A percentile compares a stretch with the other conserved stretches of the same genome.
Evolutionary conservation across 2,329 filamentous ascomycete genomes (phyloP).

Genomic region (Chaetoscypha palmicola): DNA sequence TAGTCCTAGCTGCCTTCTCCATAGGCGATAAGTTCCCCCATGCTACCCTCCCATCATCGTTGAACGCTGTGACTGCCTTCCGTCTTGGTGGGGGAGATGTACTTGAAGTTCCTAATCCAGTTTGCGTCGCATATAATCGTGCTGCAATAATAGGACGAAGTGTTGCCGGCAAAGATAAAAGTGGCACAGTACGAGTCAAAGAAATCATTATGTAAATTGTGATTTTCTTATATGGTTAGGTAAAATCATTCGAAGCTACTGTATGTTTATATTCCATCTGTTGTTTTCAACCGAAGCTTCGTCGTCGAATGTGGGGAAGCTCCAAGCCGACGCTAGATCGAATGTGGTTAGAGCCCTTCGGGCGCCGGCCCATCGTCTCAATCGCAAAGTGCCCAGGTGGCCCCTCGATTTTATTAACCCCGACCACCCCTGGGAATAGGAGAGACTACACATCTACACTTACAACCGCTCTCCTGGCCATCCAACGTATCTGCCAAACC

Average conservation of each 20-base stretch:
- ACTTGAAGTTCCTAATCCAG: slow-evolving; percentile 33
- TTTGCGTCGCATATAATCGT: slow-evolving; percentile 54
- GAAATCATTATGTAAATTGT: slow-evolving; percentile 17
- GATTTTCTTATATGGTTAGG: no score
- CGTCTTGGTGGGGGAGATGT: slow-evolving; percentile 41
- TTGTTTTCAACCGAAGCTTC: slow-evolving; percentile 3
- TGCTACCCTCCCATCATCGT: slow-evolving; percentile 74
- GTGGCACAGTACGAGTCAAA: slow-evolving; percentile 24
- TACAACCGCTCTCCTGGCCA: neutral
- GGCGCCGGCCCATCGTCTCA: slow-evolving; percentile 1
- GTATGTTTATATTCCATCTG: slow-evolving; percentile 1
- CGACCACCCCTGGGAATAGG: slow-evolving; percentile 7
- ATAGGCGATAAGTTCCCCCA: slow-evolving; percentile 69
- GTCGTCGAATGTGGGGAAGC: slow-evolving; percentile 12
- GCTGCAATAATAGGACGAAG: slow-evolving; percentile 35
- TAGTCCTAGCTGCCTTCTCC: slow-evolving; percentile 79
- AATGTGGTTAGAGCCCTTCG: no score
- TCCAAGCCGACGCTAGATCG: neutral
- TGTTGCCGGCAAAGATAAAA: slow-evolving; percentile 33
- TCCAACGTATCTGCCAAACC: no score
- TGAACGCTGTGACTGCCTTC: slow-evolving; percentile 71
- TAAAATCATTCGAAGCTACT: no score
- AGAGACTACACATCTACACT: slow-evolving; percentile 7
- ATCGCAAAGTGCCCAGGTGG: slow-evolving; percentile 26
- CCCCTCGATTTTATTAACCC: slow-evolving; percentile 11